These are phyloP conservation scores for Fomitopsis schrenkii DNA, from an alignment of 1,284 basidiomycete genomes.

Conservation along the genomic window DNA sequence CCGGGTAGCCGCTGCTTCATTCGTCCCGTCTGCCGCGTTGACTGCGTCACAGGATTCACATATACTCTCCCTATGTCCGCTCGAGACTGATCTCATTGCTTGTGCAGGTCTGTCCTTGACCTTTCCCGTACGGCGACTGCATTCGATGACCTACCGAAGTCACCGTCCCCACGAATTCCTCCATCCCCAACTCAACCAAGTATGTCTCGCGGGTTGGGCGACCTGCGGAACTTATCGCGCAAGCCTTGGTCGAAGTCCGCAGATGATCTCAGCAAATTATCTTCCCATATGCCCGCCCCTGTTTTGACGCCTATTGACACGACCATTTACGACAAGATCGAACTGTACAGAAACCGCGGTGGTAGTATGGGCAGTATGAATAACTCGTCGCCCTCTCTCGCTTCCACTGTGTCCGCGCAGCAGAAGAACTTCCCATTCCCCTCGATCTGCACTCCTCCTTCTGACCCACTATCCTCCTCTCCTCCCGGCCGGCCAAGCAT, in stretches of 20 bases:
- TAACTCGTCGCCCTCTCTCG: conserved; percentile 25
- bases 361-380: conserved; percentile 34
- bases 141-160: conserved; percentile 34
- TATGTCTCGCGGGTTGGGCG: conserved; percentile 43
- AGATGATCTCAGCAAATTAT: conserved; percentile 66
- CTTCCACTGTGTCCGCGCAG: conserved; percentile 16
- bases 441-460: conserved; percentile 27
- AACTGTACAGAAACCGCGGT: conserved; percentile 51
- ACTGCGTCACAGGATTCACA: too few species aligned
- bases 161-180: conserved; percentile 28
- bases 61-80: neutral
- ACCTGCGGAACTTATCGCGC: conserved; percentile 63
- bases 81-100: neutral
- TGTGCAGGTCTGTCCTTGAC: conserved; percentile 63
- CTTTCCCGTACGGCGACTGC: conserved; percentile 48
- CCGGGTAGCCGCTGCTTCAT: too few species aligned
- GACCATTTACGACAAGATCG: conserved; percentile 56
- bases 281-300: conserved; percentile 35
- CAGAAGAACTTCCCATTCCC: conserved; percentile 44
- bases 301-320: conserved; percentile 37
- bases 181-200: conserved; percentile 35
- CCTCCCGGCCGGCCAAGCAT: conserved; percentile 28
- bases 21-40: too few species aligned
- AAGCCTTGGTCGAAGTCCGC: conserved; percentile 76
- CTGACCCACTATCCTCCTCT: conserved; percentile 22